These are phyloP conservation scores for Cadophora luteo-olivacea DNA, from an alignment of 2,329 filamentous ascomycete species.

Conservation along the genomic window DNA sequence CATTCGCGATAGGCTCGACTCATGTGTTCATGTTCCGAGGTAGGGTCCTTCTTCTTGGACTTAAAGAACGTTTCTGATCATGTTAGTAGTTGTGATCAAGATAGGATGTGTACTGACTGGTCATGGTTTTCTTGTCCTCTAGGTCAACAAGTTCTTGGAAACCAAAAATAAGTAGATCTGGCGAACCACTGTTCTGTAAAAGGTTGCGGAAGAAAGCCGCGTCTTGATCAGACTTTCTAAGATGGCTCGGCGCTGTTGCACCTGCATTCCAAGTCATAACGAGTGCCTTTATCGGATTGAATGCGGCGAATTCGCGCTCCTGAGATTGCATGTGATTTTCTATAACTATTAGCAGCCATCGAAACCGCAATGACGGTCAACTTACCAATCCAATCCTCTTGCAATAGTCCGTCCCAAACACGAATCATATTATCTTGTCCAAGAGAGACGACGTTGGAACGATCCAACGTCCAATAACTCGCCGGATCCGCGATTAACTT, in stretches of 20 bases:
- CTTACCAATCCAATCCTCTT: conserved; percentile 88
- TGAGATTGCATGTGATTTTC: conserved; percentile 85
- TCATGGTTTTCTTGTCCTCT: conserved; percentile 95
- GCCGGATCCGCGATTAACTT: conserved; percentile 80
- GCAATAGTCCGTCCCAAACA: conserved; percentile 90
- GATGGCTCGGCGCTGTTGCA: conserved; percentile 86
- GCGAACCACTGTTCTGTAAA: conserved; percentile 75
- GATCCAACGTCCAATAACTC: conserved; percentile 84
- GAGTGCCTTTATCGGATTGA: conserved; percentile 79
- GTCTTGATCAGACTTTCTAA: conserved; percentile 66
- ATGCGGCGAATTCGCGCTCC: conserved; percentile 83
- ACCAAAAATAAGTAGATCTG: conserved; percentile 92
- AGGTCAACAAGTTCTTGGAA: conserved; percentile 99
- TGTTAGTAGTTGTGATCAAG: conserved; percentile 41
- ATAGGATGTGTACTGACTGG: conserved; percentile 59
- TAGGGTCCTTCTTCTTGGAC: conserved; percentile 79
- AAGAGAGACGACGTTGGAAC: conserved; percentile 83
- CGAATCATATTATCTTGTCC: conserved; percentile 86
- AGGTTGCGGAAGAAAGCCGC: conserved; percentile 81
- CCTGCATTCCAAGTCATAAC: conserved; percentile 98
- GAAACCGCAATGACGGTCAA: conserved; percentile 17
- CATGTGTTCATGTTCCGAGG: conserved; percentile 85
- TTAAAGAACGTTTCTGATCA: conserved; percentile 79
- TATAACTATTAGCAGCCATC: conserved; percentile 37
- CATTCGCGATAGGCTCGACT: conserved; percentile 97